Conservation (phyloP, 345 rosid species). For the Citrus glauca region DNA sequence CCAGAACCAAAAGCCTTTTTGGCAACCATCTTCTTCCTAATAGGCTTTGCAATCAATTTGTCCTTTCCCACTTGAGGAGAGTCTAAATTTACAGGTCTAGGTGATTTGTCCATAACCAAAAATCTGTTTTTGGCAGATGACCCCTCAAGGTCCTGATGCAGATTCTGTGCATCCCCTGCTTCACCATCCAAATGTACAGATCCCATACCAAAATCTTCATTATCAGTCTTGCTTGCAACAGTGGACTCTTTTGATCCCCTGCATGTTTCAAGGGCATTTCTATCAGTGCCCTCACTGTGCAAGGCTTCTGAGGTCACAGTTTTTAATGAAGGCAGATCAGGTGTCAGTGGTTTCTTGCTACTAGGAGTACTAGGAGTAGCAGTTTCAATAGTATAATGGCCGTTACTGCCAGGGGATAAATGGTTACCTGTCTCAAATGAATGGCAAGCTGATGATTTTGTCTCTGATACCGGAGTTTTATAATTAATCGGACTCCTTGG, state of each 20-base stretch:
- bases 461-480: slow-evolving; percentile 24
- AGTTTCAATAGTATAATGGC: slow-evolving; percentile 11
- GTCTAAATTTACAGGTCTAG: slow-evolving; percentile 20
- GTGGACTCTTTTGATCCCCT: slow-evolving; percentile 16
- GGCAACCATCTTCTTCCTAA: slow-evolving; percentile 39
- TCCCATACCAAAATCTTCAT: slow-evolving; percentile 4
- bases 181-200: slow-evolving; percentile 13
- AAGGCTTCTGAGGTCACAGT: slow-evolving; percentile 12
- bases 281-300: slow-evolving; percentile 13
- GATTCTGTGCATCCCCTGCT: slow-evolving; percentile 14
- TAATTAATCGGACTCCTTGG: slow-evolving; percentile 24
- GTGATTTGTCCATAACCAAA: slow-evolving; percentile 24
- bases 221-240: slow-evolving; percentile 9
- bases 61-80: slow-evolving; percentile 24
- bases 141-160: slow-evolving; percentile 21
- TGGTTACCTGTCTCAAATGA: slow-evolving; percentile 11
- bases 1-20: slow-evolving; percentile 61
- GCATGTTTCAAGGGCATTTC: slow-evolving; percentile 18
- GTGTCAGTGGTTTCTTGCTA: slow-evolving; percentile 14
- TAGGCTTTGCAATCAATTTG: slow-evolving; percentile 25
- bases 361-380: slow-evolving; percentile 16
- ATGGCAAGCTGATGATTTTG: slow-evolving; percentile 11
- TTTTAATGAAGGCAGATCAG: slow-evolving; percentile 18
- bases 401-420: slow-evolving; percentile 18
- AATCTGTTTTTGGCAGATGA: slow-evolving; percentile 24